Evolutionary conservation across 371 early-diverging fungal species (phyloP).

Genomic region (Haplosporangium sp.): DNA sequence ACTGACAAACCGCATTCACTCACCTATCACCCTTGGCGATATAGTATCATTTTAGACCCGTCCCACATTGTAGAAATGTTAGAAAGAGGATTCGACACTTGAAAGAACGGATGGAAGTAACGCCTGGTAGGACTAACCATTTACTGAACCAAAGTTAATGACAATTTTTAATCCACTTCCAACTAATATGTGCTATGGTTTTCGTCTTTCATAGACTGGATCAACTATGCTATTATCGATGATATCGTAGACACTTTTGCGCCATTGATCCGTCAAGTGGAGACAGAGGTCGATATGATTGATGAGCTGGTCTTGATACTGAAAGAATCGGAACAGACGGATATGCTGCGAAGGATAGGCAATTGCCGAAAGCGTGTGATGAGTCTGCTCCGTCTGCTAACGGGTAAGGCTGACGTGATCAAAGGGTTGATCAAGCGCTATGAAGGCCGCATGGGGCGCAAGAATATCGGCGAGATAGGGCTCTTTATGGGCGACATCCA

Average conservation of each 20-base stretch:
- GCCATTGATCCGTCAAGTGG: constrained; percentile 81
- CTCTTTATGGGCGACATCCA: constrained; percentile 94
- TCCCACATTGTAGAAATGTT: constrained; percentile 71
- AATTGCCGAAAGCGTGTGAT: constrained; percentile 86
- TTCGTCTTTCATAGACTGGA: constrained; percentile 74
- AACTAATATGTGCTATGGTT: not conserved
- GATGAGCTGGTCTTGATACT: constrained; percentile 89
- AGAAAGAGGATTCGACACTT: constrained; percentile 70
- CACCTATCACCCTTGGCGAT: not conserved
- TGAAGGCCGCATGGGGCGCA: constrained; percentile 62
- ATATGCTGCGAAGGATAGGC: constrained; percentile 91
- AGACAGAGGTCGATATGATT: constrained; percentile 90
- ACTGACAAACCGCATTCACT: too few species aligned
- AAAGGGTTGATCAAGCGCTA: constrained; percentile 74
- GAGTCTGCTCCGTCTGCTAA: constrained; percentile 78
- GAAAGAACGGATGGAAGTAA: constrained; percentile 70
- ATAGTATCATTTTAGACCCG: constrained; percentile 72
- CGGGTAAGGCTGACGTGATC: constrained; percentile 87
- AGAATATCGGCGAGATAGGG: constrained; percentile 60
- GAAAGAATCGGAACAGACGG: constrained; percentile 79
- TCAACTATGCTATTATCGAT: constrained; percentile 90
- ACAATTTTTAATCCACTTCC: constrained; percentile 3
- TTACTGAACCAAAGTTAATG: not conserved
- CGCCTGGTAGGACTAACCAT: constrained; percentile 53
- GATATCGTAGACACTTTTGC: constrained; percentile 88